phyloP scores from a whole-genome alignment of 2,329 filamentous ascomycete genomes.

The Sporothrix mexicana region DNA sequence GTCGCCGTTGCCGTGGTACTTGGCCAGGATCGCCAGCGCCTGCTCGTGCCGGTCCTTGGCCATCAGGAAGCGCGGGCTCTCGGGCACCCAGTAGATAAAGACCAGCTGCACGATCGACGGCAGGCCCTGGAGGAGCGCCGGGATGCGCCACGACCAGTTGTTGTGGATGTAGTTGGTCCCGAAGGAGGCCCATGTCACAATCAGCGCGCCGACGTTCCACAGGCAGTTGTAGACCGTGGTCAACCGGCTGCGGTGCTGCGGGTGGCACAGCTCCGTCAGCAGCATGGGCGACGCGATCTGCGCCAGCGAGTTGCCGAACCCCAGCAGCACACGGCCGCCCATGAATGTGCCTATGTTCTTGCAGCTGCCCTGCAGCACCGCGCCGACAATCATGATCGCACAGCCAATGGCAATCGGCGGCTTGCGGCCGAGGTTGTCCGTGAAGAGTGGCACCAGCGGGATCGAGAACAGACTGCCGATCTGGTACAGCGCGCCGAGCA shows the following conservation, averaged over 20 bases:
- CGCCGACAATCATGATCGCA: slow-evolving; percentile 17
- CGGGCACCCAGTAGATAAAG: slow-evolving; percentile 72
- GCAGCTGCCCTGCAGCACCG: slow-evolving; percentile 61
- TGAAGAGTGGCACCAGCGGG: not conserved
- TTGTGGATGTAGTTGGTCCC: slow-evolving; percentile 35
- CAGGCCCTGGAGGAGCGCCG: not conserved
- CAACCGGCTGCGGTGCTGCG: slow-evolving; percentile 69
- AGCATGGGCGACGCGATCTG: slow-evolving; percentile 69
- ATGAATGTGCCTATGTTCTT: slow-evolving; percentile 55
- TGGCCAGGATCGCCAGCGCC: slow-evolving; percentile 63
- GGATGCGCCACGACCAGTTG: not conserved
- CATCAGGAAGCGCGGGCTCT: slow-evolving; percentile 70
- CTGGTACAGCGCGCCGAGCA: slow-evolving; percentile 9
- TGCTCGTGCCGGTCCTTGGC: slow-evolving; percentile 64
- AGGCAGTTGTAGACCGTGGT: slow-evolving; percentile 72
- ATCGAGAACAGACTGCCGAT: slow-evolving; percentile 8
- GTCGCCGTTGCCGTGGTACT: slow-evolving; percentile 66
- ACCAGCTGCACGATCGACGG: slow-evolving; percentile 63
- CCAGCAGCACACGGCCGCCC: slow-evolving; percentile 66
- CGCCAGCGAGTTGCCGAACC: slow-evolving; percentile 70
- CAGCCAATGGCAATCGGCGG: slow-evolving; percentile 4
- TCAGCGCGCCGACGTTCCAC: slow-evolving; percentile 58
- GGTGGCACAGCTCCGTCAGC: slow-evolving; percentile 70
- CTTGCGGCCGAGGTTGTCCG: slow-evolving; percentile 7
- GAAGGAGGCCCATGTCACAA: slow-evolving; percentile 37